phyloP scores from a whole-genome alignment of 2,329 filamentous ascomycete genomes.

The Ceratocystis cubensis region DNA sequence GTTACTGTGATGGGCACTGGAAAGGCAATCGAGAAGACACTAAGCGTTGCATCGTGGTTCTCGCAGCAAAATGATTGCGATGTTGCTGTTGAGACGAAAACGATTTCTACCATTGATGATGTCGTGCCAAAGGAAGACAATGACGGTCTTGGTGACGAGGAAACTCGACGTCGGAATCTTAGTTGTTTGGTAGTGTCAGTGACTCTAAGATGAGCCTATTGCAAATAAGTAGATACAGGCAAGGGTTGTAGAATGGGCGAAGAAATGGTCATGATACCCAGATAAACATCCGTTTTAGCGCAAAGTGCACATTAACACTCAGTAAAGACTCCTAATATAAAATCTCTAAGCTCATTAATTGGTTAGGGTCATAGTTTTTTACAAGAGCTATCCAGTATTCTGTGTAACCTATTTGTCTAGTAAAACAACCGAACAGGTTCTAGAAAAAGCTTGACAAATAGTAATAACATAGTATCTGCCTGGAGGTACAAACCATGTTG shows the following conservation, averaged over 20 bases:
- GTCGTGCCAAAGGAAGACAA: constrained; percentile 34
- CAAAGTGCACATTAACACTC: too few species aligned
- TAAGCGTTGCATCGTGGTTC: constrained; percentile 53
- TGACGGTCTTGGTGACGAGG: constrained; percentile 29
- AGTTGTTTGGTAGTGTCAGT: constrained; percentile 41
- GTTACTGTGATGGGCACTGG: constrained; percentile 54
- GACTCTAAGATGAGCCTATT: constrained; percentile 32
- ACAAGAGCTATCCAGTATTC: too few species aligned
- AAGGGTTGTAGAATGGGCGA: background rate
- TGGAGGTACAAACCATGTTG: too few species aligned
- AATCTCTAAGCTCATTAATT: too few species aligned
- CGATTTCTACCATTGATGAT: constrained; percentile 55
- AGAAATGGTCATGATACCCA: background rate
- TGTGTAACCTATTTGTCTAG: too few species aligned
- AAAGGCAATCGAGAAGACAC: constrained; percentile 50
- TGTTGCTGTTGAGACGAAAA: constrained; percentile 50
- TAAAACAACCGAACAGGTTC: background rate
- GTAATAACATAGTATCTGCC: too few species aligned
- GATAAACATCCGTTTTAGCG: background rate
- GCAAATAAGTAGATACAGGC: background rate
- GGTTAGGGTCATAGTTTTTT: too few species aligned
- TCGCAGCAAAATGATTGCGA: constrained; percentile 27
- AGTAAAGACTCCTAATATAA: too few species aligned
- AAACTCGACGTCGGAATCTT: constrained; percentile 36
- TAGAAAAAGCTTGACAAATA: too few species aligned